Evolutionary conservation across 305 asterid species (phyloP).

Genomic region (Plantago coronopus): DNA sequence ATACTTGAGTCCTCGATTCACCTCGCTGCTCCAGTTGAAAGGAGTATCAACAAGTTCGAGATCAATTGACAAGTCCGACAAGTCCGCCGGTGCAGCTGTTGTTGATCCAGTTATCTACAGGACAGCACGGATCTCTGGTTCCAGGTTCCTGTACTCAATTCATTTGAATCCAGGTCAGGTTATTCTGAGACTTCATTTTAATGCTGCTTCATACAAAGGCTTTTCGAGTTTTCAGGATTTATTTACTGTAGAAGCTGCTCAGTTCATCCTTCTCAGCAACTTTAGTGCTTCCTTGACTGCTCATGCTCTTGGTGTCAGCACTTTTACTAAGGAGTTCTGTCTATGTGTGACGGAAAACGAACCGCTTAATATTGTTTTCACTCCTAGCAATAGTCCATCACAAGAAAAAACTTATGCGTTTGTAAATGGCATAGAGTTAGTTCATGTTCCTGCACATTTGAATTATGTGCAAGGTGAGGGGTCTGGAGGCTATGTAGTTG

Average conservation of each 20-base stretch:
- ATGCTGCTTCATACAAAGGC: background rate
- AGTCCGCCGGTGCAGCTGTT: too few relatives aligned
- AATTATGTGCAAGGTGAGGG: background rate
- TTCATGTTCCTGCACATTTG: background rate
- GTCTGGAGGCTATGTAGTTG: background rate
- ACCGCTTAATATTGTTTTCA: background rate
- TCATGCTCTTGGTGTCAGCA: background rate
- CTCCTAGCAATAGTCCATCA: background rate
- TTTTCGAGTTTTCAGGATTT: background rate
- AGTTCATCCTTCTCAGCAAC: background rate
- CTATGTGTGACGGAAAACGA: background rate
- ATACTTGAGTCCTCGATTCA: too few relatives aligned
- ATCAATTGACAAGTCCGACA: too few relatives aligned
- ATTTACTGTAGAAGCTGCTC: background rate
- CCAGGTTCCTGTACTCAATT: background rate
- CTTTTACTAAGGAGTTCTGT: background rate
- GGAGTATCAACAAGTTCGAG: too few relatives aligned
- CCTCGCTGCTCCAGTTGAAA: too few relatives aligned
- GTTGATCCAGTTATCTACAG: background rate
- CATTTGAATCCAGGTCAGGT: background rate
- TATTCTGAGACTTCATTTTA: background rate
- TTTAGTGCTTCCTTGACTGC: conserved; percentile 2
- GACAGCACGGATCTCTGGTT: background rate
- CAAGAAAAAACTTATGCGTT: background rate
- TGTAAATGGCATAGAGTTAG: background rate